phyloP scores from a whole-genome alignment of 805 yeast species.

The Komagataella phaffii region DNA sequence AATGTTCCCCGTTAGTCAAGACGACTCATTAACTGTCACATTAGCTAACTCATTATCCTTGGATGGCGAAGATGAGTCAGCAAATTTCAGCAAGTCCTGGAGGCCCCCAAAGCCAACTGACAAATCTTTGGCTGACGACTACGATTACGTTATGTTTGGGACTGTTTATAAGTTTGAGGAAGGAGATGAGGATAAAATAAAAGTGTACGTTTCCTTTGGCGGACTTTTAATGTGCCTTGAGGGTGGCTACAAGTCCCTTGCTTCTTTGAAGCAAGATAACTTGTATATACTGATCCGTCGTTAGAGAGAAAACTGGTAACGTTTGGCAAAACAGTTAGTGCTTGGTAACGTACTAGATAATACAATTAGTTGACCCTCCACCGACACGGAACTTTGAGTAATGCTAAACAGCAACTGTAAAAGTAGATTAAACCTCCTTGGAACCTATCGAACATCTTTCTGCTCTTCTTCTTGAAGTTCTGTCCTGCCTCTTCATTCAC shows the following conservation, averaged over 20 bases:
- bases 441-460: not conserved
- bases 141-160: constrained; percentile 97
- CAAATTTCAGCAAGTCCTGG: constrained; percentile 49
- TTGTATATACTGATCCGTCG: constrained; percentile 81
- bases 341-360: not conserved
- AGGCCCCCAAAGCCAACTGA: constrained; percentile 78
- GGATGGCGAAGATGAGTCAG: constrained; percentile 32
- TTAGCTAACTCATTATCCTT: constrained; percentile 61
- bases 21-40: constrained; percentile 75
- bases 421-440: too few species aligned
- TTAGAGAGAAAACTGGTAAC: constrained; percentile 3
- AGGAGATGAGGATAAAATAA: constrained; percentile 45
- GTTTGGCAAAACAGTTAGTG: not conserved
- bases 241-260: constrained; percentile 85
- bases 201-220: constrained; percentile 91
- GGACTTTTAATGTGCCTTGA: constrained; percentile 89
- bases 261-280: constrained; percentile 85
- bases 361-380: not conserved
- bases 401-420: too few species aligned
- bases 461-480: not conserved
- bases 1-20: constrained; percentile 68
- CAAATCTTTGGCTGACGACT: constrained; percentile 84
- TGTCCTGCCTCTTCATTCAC: not conserved
- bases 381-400: not conserved
- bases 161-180: constrained; percentile 96